Evolutionary conservation across 306 rosid genomes (phyloP).

Genomic region (Fragaria ananassa): DNA sequence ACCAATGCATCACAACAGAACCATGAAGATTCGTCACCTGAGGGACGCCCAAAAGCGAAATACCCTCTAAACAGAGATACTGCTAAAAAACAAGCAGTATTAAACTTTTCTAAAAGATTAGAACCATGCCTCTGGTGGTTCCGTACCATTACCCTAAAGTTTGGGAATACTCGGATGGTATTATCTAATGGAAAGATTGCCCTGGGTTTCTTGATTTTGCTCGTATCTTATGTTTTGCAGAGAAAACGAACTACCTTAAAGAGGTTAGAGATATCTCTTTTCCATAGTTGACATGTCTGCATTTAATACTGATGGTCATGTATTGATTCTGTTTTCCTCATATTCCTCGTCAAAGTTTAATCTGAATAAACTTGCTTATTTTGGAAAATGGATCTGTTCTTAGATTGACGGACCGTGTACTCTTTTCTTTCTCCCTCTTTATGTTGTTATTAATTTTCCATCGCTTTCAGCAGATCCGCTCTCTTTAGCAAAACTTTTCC

Average conservation of each 20-base stretch:
- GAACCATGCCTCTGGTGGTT: conserved; percentile 67
- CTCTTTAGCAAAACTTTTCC: conserved; percentile 76
- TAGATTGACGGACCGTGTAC: conserved; percentile 42
- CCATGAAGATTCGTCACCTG: conserved; percentile 27
- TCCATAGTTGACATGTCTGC: not conserved
- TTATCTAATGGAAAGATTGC: conserved; percentile 58
- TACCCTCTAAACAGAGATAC: conserved; percentile 23
- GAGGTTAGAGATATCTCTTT: conserved; percentile 41
- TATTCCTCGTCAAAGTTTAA: not conserved
- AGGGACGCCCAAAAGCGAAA: conserved; percentile 26
- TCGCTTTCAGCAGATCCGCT: conserved; percentile 66
- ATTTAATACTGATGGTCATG: not conserved
- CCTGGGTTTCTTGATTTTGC: conserved; percentile 55
- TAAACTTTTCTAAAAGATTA: conserved; percentile 48
- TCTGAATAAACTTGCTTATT: not conserved
- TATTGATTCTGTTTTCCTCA: not conserved
- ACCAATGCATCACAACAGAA: conserved; percentile 39
- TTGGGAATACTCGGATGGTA: conserved; percentile 48
- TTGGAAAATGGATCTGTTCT: not conserved
- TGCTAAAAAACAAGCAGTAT: conserved; percentile 36
- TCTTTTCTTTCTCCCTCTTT: conserved; percentile 73
- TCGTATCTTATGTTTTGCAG: conserved; percentile 44
- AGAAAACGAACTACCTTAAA: conserved; percentile 55
- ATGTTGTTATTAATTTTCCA: conserved; percentile 59
- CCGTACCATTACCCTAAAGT: conserved; percentile 57